A percentile compares a stretch with the other conserved stretches of the same genome.
phyloP scores from a whole-genome alignment of 805 yeast species.

The Scheffersomyces ergatensis region DNA sequence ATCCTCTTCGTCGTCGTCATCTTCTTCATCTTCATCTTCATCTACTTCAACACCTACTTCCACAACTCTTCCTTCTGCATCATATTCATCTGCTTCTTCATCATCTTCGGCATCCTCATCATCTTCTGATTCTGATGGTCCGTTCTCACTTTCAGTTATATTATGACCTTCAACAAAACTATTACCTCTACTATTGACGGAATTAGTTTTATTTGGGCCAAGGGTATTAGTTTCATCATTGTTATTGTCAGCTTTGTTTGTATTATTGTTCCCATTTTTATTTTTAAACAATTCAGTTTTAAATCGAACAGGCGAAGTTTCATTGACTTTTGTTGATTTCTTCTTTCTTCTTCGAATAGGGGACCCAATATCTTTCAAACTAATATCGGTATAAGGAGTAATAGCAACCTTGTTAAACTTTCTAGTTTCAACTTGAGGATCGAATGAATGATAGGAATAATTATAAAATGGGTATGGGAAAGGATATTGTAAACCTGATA shows the following conservation, averaged over 20 bases:
- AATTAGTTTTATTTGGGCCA: neutral
- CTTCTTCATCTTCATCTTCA: conserved; percentile 1
- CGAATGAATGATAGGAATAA: conserved; percentile 39
- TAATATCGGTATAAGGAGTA: conserved; percentile 35
- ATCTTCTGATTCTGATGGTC: neutral
- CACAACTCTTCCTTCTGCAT: conserved; percentile 1
- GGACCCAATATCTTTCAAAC: conserved; percentile 18
- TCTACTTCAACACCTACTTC: neutral
- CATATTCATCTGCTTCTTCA: neutral
- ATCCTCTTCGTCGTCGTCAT: neutral
- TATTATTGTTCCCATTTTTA: too few relatives aligned
- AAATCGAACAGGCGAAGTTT: neutral
- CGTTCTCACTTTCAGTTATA: neutral
- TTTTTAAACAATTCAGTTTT: neutral
- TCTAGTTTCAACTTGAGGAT: conserved; percentile 20
- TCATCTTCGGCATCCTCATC: neutral
- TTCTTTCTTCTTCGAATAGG: neutral
- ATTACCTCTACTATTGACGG: neutral
- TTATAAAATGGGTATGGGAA: conserved; percentile 46
- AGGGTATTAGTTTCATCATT: neutral
- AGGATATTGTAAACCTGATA: conserved; percentile 42
- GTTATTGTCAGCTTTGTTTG: neutral
- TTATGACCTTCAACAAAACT: conserved; percentile 1
- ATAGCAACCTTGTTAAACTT: conserved; percentile 27
- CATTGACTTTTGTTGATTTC: conserved; percentile 1